Percentiles rank a stretch among this genome's conserved stretches.
These are phyloP conservation scores for Tilletia setariae DNA, from an alignment of 1,284 basidiomycete species.

Conservation along the genomic window DNA sequence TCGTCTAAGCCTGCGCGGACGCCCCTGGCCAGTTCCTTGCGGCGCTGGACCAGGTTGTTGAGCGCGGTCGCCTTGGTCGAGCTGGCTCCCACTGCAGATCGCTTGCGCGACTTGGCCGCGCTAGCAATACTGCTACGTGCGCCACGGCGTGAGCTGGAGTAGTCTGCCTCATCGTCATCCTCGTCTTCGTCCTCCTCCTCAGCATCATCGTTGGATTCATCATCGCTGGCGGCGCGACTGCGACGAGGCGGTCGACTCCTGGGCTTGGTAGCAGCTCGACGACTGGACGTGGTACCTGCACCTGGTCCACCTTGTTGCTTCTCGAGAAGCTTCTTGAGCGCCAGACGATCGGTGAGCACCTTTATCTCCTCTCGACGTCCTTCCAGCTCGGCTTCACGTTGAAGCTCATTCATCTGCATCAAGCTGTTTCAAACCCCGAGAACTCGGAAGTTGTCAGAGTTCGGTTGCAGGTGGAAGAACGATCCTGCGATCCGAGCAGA, in stretches of 20 bases:
- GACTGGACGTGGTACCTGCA: conserved; percentile 21
- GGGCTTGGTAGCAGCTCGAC: conserved; percentile 15
- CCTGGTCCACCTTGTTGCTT: conserved; percentile 26
- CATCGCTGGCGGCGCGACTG: conserved; percentile 55
- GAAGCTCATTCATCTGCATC: conserved; percentile 74
- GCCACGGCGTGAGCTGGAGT: neutral
- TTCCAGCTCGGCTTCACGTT: conserved; percentile 79
- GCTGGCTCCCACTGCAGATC: conserved; percentile 4
- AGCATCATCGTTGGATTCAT: conserved; percentile 64
- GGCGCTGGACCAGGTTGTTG: conserved; percentile 1
- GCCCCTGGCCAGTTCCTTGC: neutral
- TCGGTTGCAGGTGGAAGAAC: neutral
- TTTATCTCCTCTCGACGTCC: conserved; percentile 75
- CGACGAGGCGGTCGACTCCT: conserved; percentile 18
- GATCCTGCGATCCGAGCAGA: no score
- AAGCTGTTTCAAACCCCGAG: conserved; percentile 61
- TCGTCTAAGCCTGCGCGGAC: conserved; percentile 22
- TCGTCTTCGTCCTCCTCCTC: conserved; percentile 63
- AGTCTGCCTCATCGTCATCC: neutral
- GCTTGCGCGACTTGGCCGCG: conserved; percentile 14
- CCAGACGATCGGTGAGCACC: conserved; percentile 69
- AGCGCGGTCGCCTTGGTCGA: neutral
- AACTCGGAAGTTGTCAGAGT: neutral
- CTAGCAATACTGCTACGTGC: neutral
- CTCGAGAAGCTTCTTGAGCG: conserved; percentile 60